Evolutionary conservation across 2,329 filamentous ascomycete species (phyloP), one percentile per base, ranked within the genome.

Genomic region (Graphiopsis chlorocephala): DNA sequence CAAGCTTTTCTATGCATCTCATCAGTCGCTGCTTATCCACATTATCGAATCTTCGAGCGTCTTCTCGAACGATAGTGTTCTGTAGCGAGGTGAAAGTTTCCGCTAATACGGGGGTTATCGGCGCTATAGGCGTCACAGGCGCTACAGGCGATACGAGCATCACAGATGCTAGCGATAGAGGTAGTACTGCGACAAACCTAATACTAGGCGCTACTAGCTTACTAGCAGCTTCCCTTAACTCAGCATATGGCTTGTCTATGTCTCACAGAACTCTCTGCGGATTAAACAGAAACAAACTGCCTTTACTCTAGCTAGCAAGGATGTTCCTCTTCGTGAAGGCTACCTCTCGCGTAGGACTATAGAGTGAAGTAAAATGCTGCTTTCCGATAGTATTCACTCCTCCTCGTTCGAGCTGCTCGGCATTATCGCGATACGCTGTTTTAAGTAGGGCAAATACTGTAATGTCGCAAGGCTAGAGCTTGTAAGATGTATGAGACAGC

Each of bases 261-360:
- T 35, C 31, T 35, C 31, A 14, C 14, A 7, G 31, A 7, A 35
- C 31, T 35, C 7, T 35, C 31, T 14, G 14, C 31, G 7, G 31
- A 35, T 14, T 7, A 14, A 14, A 14, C 7, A 35, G 31, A 35
- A 35, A 35, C 31, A 35, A 14, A 35, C 31, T 14, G 7, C 31
- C 31, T 15, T 47, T 47, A 20, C n/a, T 14, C 65, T 47, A 75
- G 4, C 65, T 72, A n/a, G 70, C 62, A 14, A 42, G 66, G 61
- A 76, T 76, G 61, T 76, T 77, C 65, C 66, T 72, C 25, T 28
- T 26, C 2, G 70, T 74, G 7, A 74, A 63, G 11, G 70, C 71
- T 52, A 15, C 67, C 26, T 66, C 56, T 45, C 71, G 66, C 56
- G 71, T 72, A 60, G 64, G 68, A 23, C 62, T 69, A 45, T 70